phyloP scores from a whole-genome alignment of 2,329 filamentous ascomycete genomes.

The Trichoderma koningiopsis region DNA sequence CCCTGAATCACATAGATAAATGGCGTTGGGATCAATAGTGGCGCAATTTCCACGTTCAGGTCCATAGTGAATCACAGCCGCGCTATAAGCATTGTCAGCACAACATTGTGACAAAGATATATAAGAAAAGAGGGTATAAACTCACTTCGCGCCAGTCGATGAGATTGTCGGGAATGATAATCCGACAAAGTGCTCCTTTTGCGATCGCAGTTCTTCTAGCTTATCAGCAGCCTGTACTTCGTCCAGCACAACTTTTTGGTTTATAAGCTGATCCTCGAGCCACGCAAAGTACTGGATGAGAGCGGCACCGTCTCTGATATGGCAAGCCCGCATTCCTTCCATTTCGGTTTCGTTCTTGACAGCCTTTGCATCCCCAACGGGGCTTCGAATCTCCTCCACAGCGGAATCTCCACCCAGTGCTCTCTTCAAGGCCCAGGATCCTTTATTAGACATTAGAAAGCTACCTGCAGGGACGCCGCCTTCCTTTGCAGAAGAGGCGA shows the following conservation, averaged over 20 bases:
- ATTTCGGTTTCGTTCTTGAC: constrained; percentile 91
- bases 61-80: constrained; percentile 94
- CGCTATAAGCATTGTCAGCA: constrained; percentile 54
- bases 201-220: constrained; percentile 72
- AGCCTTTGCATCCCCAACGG: constrained; percentile 87
- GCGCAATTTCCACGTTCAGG: constrained; percentile 82
- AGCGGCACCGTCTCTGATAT: constrained; percentile 90
- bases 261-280: constrained; percentile 85
- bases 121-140: constrained; percentile 23
- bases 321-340: constrained; percentile 90
- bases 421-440: constrained; percentile 89
- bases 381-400: constrained; percentile 85
- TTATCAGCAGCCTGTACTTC: constrained; percentile 93
- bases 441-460: constrained; percentile 83
- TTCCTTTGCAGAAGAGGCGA: constrained; percentile 43
- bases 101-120: not conserved
- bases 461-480: constrained; percentile 53
- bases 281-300: constrained; percentile 93
- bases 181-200: constrained; percentile 76
- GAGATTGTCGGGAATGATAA: constrained; percentile 96
- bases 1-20: constrained; percentile 96
- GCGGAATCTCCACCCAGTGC: constrained; percentile 82
- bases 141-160: constrained; percentile 77
- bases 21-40: constrained; percentile 76
- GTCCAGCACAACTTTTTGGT: constrained; percentile 72